These are phyloP conservation scores for Ogataea ramenticola DNA, from an alignment of 805 yeast genomes.

Conservation along the genomic window DNA sequence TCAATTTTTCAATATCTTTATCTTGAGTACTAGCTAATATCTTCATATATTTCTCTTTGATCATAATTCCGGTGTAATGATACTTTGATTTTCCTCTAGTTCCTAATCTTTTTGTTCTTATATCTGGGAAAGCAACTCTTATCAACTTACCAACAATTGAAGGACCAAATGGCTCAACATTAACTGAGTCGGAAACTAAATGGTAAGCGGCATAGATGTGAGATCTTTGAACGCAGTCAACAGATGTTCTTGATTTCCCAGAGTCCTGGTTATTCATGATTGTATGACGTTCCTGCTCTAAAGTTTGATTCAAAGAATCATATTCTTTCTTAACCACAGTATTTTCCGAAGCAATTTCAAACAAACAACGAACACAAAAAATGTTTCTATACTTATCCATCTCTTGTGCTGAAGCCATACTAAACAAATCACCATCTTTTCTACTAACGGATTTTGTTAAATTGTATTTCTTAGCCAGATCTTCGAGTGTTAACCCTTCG, in stretches of 20 bases:
- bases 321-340: neutral
- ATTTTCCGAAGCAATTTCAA: conserved; percentile 14
- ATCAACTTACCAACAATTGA: conserved; percentile 71
- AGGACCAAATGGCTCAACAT: conserved; percentile 51
- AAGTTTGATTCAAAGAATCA: too few species aligned
- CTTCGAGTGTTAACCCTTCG: conserved; percentile 8
- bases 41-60: conserved; percentile 7
- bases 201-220: conserved; percentile 17
- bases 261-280: conserved; percentile 6
- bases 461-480: conserved; percentile 10
- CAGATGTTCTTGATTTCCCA: neutral
- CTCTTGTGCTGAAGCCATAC: conserved; percentile 6
- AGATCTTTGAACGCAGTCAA: conserved; percentile 10
- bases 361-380: conserved; percentile 18
- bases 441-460: conserved; percentile 8
- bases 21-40: conserved; percentile 3
- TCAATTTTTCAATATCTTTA: neutral
- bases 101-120: conserved; percentile 70
- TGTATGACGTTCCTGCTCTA: too few species aligned
- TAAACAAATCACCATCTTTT: neutral
- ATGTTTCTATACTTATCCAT: conserved; percentile 15
- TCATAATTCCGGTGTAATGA: conserved; percentile 66
- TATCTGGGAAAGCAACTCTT: conserved; percentile 53
- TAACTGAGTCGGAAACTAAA: conserved; percentile 13
- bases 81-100: conserved; percentile 74